Evolutionary conservation across 371 early-diverging fungal genomes (phyloP), one percentile per base, ranked within the genome.

Genomic region (Zychaea mexicana): DNA sequence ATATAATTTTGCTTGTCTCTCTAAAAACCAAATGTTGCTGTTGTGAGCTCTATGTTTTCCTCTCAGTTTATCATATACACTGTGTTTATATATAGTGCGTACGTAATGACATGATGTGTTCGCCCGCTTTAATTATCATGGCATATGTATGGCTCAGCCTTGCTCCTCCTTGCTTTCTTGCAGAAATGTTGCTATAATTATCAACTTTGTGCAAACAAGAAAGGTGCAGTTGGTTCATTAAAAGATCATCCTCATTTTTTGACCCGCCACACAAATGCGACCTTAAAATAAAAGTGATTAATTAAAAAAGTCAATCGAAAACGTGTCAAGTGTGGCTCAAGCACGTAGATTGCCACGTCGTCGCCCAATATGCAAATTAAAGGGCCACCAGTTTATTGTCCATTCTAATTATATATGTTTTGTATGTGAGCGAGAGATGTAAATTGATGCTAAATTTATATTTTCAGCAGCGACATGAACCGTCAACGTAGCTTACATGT

Each of bases 151-250:
- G 5, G 45, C 45, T 45, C 45, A 45, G 45, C 45, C 45, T 45
- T n/a, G 45, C n/a, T 33, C 33, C 5, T 33, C 12, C 33, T 8
- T 10, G 15, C 15, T 36, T 36, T 36, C 36, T 22, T 49, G 49
- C 49, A 49, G 49, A 49, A 49, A 49, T 49, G 46, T 46, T 46
- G 46, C 46, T 46, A 46, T 46, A 46, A 46, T 46, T 46, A 46
- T n/a, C n/a, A n/a, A n/a, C n/a, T n/a, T n/a, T n/a, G n/a, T n/a
- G n/a, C n/a, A n/a, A n/a, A 46, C 46, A 42, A 17, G 42, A 42
- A 42, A 42, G 15, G n/a, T n/a, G n/a, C n/a, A n/a, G n/a, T n/a
- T n/a, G n/a, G n/a, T n/a, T n/a, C n/a, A n/a, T n/a, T n/a, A n/a
- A n/a, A n/a, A n/a, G n/a, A n/a, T n/a, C n/a, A n/a, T n/a, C n/a